These are phyloP conservation scores for Coniochaeta sp. DNA, from an alignment of 2,329 filamentous ascomycete genomes.

Conservation along the genomic window DNA sequence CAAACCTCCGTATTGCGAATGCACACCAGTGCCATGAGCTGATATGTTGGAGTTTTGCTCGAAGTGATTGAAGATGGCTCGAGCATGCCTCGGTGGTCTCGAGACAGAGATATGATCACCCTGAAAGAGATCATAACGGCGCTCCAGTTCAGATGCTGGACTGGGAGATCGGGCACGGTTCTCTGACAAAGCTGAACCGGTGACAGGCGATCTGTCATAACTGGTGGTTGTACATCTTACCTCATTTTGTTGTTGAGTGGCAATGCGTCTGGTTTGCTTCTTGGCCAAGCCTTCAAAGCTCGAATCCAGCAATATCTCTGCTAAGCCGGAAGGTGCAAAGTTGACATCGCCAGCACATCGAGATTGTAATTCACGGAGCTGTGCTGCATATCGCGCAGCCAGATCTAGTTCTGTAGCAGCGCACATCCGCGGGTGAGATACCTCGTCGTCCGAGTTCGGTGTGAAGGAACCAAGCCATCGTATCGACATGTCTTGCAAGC, in stretches of 20 bases:
- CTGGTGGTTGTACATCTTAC: neutral
- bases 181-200: neutral
- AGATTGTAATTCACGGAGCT: neutral
- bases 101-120: neutral
- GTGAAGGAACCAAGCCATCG: neutral
- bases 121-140: neutral
- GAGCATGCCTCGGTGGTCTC: neutral
- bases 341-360: neutral
- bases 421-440: neutral
- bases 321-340: neutral
- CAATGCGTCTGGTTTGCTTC: neutral
- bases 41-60: neutral
- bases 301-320: neutral
- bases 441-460: neutral
- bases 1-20: neutral
- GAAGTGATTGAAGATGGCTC: neutral
- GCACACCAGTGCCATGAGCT: neutral
- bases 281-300: neutral
- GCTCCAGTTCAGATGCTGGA: neutral
- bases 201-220: neutral
- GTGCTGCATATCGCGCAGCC: neutral
- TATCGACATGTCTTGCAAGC: neutral
- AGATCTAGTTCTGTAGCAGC: neutral
- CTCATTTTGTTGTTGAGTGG: neutral
- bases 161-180: neutral